Evolutionary conservation across 441 rosid species (phyloP).

Genomic region (Pelargonium hybrid): DNA sequence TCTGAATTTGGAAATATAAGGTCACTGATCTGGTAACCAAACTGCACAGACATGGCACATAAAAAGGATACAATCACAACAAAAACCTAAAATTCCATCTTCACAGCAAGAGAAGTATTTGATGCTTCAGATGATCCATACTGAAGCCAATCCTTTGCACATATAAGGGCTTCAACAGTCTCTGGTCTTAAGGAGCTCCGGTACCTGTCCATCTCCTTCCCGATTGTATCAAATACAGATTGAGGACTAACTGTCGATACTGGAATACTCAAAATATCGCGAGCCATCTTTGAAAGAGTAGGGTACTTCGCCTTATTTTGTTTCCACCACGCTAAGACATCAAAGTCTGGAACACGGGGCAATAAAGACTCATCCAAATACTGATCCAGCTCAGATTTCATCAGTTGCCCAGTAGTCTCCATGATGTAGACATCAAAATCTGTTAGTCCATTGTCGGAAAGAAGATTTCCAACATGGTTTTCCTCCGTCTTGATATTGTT

Average conservation of each 20-base stretch:
- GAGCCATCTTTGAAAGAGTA: conserved; percentile 70
- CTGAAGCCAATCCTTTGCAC: conserved; percentile 81
- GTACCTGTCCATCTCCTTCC: conserved; percentile 51
- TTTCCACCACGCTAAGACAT: conserved; percentile 82
- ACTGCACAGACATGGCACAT: too few species aligned
- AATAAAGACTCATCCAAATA: conserved; percentile 67
- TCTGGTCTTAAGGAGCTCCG: conserved; percentile 60
- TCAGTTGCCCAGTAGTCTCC: conserved; percentile 58
- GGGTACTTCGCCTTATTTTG: conserved; percentile 71
- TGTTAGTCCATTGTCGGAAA: conserved; percentile 45
- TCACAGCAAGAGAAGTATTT: conserved; percentile 33
- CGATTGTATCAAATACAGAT: conserved; percentile 37
- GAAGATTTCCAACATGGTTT: conserved; percentile 27
- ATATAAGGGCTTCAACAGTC: conserved; percentile 71
- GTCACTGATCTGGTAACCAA: too few species aligned
- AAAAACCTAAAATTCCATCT: conserved; percentile 39
- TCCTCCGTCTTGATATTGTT: conserved; percentile 28
- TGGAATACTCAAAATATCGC: conserved; percentile 48
- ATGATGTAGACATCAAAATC: conserved; percentile 72
- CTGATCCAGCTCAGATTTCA: conserved; percentile 74
- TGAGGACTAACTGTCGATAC: conserved; percentile 54
- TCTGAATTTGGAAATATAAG: too few species aligned
- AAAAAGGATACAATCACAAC: too few species aligned
- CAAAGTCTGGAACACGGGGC: conserved; percentile 62
- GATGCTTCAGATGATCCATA: conserved; percentile 32